Evolutionary conservation across 768 basidiomycete species (phyloP), one percentile per base, ranked within the genome.

Genomic region (Harrya chromipes): DNA sequence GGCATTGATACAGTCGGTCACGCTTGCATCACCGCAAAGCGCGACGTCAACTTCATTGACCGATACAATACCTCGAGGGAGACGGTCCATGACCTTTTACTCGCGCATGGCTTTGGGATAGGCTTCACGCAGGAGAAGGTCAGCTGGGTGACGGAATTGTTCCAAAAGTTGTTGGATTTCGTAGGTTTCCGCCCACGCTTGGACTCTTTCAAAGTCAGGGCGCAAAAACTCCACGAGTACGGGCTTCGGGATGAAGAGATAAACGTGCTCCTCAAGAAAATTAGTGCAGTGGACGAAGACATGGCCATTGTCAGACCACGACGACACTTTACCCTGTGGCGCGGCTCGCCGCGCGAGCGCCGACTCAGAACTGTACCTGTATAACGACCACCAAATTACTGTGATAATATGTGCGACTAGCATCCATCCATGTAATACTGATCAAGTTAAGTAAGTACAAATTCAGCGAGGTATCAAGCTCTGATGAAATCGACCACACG

Each of bases 21-120:
- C 26, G 70, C 67, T 31, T 71, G 68, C 53, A 61, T 64, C 6
- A 71, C 74, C 14, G 58, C 73, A 40, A 68, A 49, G 26, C 61
- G 51, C 43, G 46, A 52, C n/a, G 57, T 69, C 38, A 38, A 52
- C 19, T 65, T 69, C 40, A 38, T 56, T 13, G 59, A 69, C 6
- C 61, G 61, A 36, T 66, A 66, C 42, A 19, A 29, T 21, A 40
- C 47, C 36, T 66, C 65, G 34, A 51, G 64, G 42, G 40, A 52
- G 50, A 50, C 27, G 31, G 57, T 66, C 24, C 56, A 57, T 29
- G 56, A 58, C 10, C 62, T 66, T 38, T 42, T 66, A 1, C 23
- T 60, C 13, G 21, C 50, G 8, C 55, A 61, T 34, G 56, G 54
- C 20, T 39, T 34, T 43, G 65, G 55, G 33, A 19, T 3, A 29